Evolutionary conservation across 768 basidiomycete genomes (phyloP).

Genomic region (Trametes punicea): DNA sequence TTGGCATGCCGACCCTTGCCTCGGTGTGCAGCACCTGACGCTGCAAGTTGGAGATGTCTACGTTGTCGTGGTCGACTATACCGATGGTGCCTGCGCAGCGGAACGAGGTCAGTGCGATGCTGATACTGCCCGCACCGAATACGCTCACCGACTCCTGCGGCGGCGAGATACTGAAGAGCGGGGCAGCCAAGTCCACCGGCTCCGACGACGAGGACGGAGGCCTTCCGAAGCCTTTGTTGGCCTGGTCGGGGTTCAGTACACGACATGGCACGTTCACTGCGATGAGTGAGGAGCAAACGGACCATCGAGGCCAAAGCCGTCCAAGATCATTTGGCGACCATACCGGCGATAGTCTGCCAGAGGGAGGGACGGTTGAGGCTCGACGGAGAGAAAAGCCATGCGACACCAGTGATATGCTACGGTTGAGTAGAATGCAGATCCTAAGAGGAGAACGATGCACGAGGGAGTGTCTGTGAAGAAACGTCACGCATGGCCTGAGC

Average conservation of each 20-base stretch:
- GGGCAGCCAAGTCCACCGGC: constrained; percentile 97
- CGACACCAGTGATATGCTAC: neutral
- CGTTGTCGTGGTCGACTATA: constrained; percentile 84
- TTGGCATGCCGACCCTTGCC: constrained; percentile 65
- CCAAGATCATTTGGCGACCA: constrained; percentile 95
- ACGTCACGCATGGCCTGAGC: too few relatives aligned
- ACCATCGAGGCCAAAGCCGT: constrained; percentile 86
- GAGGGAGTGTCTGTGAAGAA: too few relatives aligned
- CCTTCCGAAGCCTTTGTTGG: constrained; percentile 73
- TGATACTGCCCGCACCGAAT: neutral
- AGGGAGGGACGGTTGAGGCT: constrained; percentile 17
- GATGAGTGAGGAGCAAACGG: constrained; percentile 7
- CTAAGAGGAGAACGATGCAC: too few relatives aligned
- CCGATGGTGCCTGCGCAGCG: constrained; percentile 79
- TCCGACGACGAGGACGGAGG: constrained; percentile 84
- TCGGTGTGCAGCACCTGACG: constrained; percentile 89
- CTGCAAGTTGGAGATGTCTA: constrained; percentile 88
- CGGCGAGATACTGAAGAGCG: constrained; percentile 89
- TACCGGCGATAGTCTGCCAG: constrained; percentile 82
- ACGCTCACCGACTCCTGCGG: constrained; percentile 82
- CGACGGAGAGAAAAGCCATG: neutral
- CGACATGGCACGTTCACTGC: neutral
- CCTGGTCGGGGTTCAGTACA: constrained; percentile 41
- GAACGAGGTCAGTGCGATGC: neutral
- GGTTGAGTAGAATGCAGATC: too few relatives aligned